Percentiles rank a stretch among this genome's conserved stretches.
These are phyloP conservation scores for Puccinia triticina DNA, from an alignment of 1,284 basidiomycete species.

Conservation along the genomic window DNA sequence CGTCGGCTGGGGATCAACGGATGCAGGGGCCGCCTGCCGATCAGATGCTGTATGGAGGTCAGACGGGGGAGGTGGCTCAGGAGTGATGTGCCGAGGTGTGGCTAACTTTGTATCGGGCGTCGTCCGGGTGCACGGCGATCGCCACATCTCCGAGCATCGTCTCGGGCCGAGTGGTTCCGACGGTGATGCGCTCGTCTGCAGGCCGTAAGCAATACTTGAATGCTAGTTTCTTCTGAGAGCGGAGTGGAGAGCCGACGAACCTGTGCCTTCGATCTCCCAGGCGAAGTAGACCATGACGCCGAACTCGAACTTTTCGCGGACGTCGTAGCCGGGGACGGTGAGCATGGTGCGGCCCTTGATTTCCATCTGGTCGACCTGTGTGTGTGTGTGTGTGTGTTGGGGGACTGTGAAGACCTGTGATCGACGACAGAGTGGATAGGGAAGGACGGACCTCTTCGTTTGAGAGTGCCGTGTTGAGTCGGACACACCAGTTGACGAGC, in stretches of 20 bases:
- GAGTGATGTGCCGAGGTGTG: too few species aligned
- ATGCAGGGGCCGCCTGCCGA: slow-evolving; percentile 88
- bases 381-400: background rate
- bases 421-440: too few species aligned
- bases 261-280: slow-evolving; percentile 83
- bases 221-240: background rate
- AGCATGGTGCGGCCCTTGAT: slow-evolving; percentile 85
- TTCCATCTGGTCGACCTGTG: slow-evolving; percentile 87
- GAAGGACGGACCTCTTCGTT: slow-evolving; percentile 76
- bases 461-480: slow-evolving; percentile 92
- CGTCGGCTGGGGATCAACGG: slow-evolving; percentile 81
- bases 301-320: slow-evolving; percentile 94
- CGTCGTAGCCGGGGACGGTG: slow-evolving; percentile 89
- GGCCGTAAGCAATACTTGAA: slow-evolving; percentile 20
- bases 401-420: too few species aligned
- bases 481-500: slow-evolving; percentile 97
- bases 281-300: slow-evolving; percentile 95
- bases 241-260: slow-evolving; percentile 60
- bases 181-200: slow-evolving; percentile 83
- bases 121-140: slow-evolving; percentile 93
- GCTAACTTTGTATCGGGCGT: slow-evolving; percentile 78
- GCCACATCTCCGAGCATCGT: slow-evolving; percentile 99
- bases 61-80: background rate
- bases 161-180: slow-evolving; percentile 97
- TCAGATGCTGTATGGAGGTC: slow-evolving; percentile 69